Base-by-base conservation (phyloP, 331 rosid species). In the Erythrophleum ivorense region DNA sequence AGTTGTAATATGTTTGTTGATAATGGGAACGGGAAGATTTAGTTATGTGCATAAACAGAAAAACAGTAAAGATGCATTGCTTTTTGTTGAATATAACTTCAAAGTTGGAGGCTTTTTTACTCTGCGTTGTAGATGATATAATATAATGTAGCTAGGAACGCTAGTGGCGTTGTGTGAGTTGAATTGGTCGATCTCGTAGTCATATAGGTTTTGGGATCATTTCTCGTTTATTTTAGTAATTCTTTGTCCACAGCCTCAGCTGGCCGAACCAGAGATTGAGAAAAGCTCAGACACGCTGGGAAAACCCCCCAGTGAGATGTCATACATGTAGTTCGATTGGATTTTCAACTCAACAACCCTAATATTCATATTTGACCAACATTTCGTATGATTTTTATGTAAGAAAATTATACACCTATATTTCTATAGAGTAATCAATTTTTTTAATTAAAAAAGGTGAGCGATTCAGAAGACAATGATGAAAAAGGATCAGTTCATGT, bases 31-130 rank as follows among this genome's bases (percentile, higher is more conserved):
- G 11, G 41, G 63, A 21, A 11, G 33, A 15, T 9, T 55, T 21
- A 33, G 36, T 41, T 21, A 33, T 43, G 73, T 76, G 60, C 41
- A 71, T 75, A 60, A 29, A 78, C 67, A 43, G 45, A 6, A 7
- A 31, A 75, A 16, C 6, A 63, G 45, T 31, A 36, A 53, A 73
- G 68, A 18, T 49, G 36, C 33, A 9, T 43, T 50, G 52, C 7
- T 43, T 43, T 70, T 53, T 24, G 43, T 43, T 36, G 6, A 43
- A n/a, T 29, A 16, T 57, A 53, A 67, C 7, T 70, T 63, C 15
- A 45, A 15, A 14, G 3, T 62, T 2, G 24, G 14, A 31, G 43
- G 79, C 9, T 57, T 24, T 21, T 19, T 1, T 29, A 24, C 18
- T 9, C 19, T 3, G 74, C 38, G 33, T 10, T 19, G 53, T 5